Evolutionary conservation across 352 stramenopile species (phyloP), one percentile per base, ranked within the genome.

Genomic region (Globisporangium recalcitrans): DNA sequence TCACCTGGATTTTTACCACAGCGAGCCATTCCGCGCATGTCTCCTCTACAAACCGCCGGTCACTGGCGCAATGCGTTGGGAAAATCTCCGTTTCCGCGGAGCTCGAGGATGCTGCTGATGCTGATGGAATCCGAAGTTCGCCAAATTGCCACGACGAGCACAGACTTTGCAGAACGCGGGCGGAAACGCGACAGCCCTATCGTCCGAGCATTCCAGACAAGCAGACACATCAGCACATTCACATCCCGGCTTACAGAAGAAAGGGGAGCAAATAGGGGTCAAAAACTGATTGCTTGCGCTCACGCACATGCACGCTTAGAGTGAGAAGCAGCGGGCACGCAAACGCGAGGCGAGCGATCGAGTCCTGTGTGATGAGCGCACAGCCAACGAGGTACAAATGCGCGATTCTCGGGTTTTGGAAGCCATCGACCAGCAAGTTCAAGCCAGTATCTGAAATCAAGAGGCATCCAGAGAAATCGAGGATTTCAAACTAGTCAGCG

Each of bases 71-170:
- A n/a, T 79, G 70, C n/a, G 69, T 69, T 8, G 84, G 84, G 63
- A 90, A 91, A 32, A 90, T 75, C 3, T 80, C 84, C n/a, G 87
- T 63, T 9, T 89, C 74, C 2, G 44, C 54, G 19, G 51, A 44
- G 27, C 42, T 62, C 3, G 62, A 66, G 1, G 55, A 64, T 1
- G 68, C 66, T 14, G 59, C 66, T 26, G 57, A 52, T 21, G 68
- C 58, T 11, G 63, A 52, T 3, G 71, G 73, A 5, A 88, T 56
- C 7, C 75, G 72, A 7, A 91, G 63, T 26, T 76, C 72, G 0
- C 69, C 78, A 57, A 91, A 85, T 21, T 70, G 71, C 84, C 84
- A 93, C 5, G 74, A 90, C 1, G 80, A 82, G 51, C 80, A 81
- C 24, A 91, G 58, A 52, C 78, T 88, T 27, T 77, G 72, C 16